Evolutionary conservation across 164 flowering plant species (phyloP).

Genomic region (Vitis rotundifolia): DNA sequence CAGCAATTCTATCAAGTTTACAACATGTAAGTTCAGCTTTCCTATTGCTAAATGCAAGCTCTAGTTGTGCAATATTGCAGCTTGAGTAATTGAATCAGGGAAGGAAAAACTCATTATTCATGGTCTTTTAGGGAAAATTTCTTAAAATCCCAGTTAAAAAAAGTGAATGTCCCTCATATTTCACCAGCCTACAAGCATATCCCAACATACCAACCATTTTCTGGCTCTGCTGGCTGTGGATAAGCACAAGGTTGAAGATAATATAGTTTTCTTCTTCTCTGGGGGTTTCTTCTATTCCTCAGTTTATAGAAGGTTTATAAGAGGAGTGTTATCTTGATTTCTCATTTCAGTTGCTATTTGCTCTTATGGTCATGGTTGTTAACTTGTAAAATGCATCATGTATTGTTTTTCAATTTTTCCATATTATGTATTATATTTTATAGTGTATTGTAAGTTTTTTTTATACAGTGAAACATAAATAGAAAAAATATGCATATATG

Average conservation of each 20-base stretch:
- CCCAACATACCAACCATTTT: neutral
- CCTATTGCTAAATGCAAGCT: neutral
- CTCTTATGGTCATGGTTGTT: too few relatives aligned
- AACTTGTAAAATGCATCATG: too few relatives aligned
- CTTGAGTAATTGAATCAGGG: neutral
- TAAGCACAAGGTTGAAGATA: neutral
- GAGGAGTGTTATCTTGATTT: too few relatives aligned
- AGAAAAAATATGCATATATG: too few relatives aligned
- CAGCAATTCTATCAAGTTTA: slow-evolving; percentile 96
- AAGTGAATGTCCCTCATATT: neutral
- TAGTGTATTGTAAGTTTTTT: too few relatives aligned
- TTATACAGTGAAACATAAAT: too few relatives aligned
- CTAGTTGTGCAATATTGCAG: neutral
- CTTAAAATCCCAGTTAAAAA: neutral
- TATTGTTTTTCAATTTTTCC: too few relatives aligned
- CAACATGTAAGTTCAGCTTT: slow-evolving; percentile 63
- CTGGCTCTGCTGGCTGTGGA: neutral
- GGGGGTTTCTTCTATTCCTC: too few relatives aligned
- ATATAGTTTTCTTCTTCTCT: too few relatives aligned
- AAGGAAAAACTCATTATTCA: neutral
- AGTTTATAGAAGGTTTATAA: too few relatives aligned
- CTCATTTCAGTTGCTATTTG: too few relatives aligned
- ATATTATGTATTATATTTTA: too few relatives aligned
- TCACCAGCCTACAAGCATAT: neutral
- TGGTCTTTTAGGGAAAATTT: neutral